Base-by-base conservation (phyloP, 129 eudicot species). In the sunflower (Helianthus annuus) region DNA sequence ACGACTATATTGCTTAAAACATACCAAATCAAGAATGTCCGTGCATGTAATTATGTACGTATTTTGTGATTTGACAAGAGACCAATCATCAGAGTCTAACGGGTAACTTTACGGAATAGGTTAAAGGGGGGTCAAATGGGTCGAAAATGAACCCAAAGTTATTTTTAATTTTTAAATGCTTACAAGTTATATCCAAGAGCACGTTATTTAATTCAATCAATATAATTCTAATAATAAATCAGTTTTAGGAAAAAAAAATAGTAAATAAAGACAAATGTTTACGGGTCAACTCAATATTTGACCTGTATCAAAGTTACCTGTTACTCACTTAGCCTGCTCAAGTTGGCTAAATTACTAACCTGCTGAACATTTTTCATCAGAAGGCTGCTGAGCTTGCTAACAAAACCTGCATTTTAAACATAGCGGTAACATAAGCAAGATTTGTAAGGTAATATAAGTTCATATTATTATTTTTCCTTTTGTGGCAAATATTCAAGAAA, bases 311-410 rank as follows among this genome's bases (percentile, higher is more conserved):
- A 19, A 19, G 22, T 19, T 19, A 19, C 22, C 22, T 19, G 32
- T 27, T 27, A 27, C 32, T 27, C 32, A 27, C 32, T 27, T 27
- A 27, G 32, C 32, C 32, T 11, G 65, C 65, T 27, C 34, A 59
- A 71, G 59, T 54, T 75, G 56, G 16, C 39, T 57, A 65, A 75
- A 52, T 59, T 69, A 64, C 76, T 66, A 68, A 91, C 97, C 86
- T 88, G 97, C 34, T 83, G 84, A 74, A 88, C 85, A 81, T 83
- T 86, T 76, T 91, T 91, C 36, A 88, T 70, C 52, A 86, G 29
- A 55, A 10, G 52, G 32, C 77, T 80, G 49, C 92, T 89, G 32
- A 91, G 68, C 16, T 65, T 78, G 46, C 82, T 60, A 15, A 80
- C 76, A 52, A 84, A 24, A 81, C 92, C 97, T 91, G 95, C 74